Conservation (phyloP, 2,329 filamentous ascomycete species). For the Alternaria rosae region DNA sequence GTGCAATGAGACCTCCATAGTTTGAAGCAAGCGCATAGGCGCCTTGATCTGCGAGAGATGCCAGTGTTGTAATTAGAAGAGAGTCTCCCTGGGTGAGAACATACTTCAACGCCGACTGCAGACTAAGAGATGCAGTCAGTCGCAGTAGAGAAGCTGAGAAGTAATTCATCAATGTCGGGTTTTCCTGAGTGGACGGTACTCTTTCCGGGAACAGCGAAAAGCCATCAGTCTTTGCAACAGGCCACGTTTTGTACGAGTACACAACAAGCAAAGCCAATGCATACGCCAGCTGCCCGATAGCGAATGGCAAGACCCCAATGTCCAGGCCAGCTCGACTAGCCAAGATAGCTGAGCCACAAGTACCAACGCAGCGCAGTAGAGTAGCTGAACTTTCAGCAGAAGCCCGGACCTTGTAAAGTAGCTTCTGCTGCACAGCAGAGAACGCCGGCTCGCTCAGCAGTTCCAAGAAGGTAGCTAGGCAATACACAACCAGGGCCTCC, state of each 20-base stretch:
- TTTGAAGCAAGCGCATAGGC: slow-evolving; percentile 94
- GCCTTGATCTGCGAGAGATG: slow-evolving; percentile 81
- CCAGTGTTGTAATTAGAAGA: slow-evolving; percentile 80
- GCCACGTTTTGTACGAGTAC: slow-evolving; percentile 70
- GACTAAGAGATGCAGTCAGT: slow-evolving; percentile 81
- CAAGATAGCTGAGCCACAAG: slow-evolving; percentile 74
- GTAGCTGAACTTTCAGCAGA: slow-evolving; percentile 84
- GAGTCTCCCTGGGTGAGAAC: slow-evolving; percentile 94
- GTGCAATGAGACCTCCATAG: slow-evolving; percentile 84
- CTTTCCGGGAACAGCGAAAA: slow-evolving; percentile 72
- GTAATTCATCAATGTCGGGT: slow-evolving; percentile 29
- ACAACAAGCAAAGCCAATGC: slow-evolving; percentile 71
- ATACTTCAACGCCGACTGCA: slow-evolving; percentile 91
- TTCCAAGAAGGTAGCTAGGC: slow-evolving; percentile 71
- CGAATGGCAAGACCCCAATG: slow-evolving; percentile 85
- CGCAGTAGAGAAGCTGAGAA: slow-evolving; percentile 76
- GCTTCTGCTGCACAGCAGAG: slow-evolving; percentile 81
- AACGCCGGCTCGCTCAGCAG: slow-evolving; percentile 88
- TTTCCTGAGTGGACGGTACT: slow-evolving; percentile 49
- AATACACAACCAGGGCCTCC: slow-evolving; percentile 62
- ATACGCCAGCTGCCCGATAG: slow-evolving; percentile 83
- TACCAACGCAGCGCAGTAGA: slow-evolving; percentile 75
- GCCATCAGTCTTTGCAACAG: slow-evolving; percentile 62
- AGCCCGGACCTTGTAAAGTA: slow-evolving; percentile 81
- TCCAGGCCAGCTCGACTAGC: slow-evolving; percentile 61